Evolutionary conservation across 2,329 filamentous ascomycete genomes (phyloP), one percentile per base, ranked within the genome.

Genomic region (Didymosphaeria variabile): DNA sequence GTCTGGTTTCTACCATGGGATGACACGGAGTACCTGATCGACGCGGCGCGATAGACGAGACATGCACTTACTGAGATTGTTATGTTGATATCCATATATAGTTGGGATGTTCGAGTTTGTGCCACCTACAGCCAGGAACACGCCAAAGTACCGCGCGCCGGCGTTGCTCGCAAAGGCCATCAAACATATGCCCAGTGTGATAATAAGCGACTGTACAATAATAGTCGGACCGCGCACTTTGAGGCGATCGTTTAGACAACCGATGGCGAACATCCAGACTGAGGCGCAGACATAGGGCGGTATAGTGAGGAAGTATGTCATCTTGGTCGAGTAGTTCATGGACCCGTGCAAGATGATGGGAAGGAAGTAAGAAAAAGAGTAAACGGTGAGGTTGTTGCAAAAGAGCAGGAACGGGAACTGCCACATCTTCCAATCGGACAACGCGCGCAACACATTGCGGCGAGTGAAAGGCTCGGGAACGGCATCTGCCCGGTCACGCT

Each of bases 341-440:
- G 70, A 71, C 15, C 70, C 69, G 32, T 71, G 72, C 6, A 73
- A 62, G 29, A 75, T 72, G 55, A 75, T 73, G 12, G 72, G 72
- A 0, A 72, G 60, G 55, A 73, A 74, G 63, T 72, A 74, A 0
- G 71, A 68, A 51, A 75, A 72, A 9, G 71, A 70, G 54, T 75
- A 75, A 9, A 69, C 70, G 10, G 70, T 68, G 4, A 71, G 69
- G 10, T 70, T 72, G 63, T 60, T 61, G 61, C 62, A 63, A 44
- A 59, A 65, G 6, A 59, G 45, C 31, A 62, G 54, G 55, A 62
- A 59, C 3, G 59, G 62, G 36, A 64, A 62, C 29, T 64, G 62
- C 59, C 62, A 62, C 62, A 65, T 65, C 26, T 67, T 67, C 65
- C 65, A 67, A 54, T 67, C 65, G 23, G 36, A 51, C 45, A 67